Evolutionary conservation across 179 eudicot genomes (phyloP).

Genomic region (Gypsophila paniculata): DNA sequence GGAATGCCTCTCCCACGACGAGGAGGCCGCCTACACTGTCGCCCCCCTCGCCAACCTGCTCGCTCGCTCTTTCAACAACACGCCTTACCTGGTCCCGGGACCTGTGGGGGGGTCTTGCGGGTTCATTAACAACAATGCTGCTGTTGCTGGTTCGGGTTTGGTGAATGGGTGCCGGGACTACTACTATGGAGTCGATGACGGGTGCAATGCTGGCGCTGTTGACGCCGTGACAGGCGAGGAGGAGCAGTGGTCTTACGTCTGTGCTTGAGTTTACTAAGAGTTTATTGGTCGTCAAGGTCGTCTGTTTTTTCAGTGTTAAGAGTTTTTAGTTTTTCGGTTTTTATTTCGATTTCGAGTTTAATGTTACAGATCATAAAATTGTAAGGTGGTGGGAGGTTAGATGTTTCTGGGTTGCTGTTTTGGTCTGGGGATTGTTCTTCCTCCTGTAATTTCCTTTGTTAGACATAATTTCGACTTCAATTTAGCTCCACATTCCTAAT

Average conservation of each 20-base stretch:
- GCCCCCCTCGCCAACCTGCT: constrained; percentile 35
- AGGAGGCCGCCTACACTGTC: constrained; percentile 16
- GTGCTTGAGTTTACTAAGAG: constrained; percentile 48
- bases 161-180: constrained; percentile 37
- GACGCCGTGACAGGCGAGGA: constrained; percentile 38
- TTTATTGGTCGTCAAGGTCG: constrained; percentile 42
- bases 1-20: constrained; percentile 45
- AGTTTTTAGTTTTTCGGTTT: background rate
- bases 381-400: constrained; percentile 27
- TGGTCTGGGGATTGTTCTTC: constrained; percentile 24
- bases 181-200: constrained; percentile 35
- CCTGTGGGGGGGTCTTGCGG: constrained; percentile 36
- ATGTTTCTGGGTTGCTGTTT: constrained; percentile 27
- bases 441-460: constrained; percentile 23
- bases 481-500: constrained; percentile 1
- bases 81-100: constrained; percentile 57
- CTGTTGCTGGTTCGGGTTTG: background rate
- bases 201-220: constrained; percentile 30
- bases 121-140: constrained; percentile 28
- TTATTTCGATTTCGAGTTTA: constrained; percentile 24
- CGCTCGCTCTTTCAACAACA: constrained; percentile 56
- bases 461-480: constrained; percentile 9
- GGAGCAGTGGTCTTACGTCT: constrained; percentile 68
- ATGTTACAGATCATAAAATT: constrained; percentile 31
- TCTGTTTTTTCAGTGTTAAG: constrained; percentile 33